Conservation (phyloP, 179 eudicot genomes). For the Beta corolliflora region DNA sequence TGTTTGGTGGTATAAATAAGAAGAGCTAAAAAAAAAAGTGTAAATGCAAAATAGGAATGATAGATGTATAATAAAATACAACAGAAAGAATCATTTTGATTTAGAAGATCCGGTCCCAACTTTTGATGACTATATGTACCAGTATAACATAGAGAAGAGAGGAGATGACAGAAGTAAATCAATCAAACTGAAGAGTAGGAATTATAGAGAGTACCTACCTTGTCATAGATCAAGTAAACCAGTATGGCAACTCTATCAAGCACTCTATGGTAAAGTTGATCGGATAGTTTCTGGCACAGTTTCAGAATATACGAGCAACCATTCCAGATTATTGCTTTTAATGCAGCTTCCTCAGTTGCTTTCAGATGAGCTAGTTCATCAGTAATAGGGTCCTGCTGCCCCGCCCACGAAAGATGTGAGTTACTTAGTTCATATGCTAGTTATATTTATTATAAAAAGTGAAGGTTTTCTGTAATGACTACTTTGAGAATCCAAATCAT, state of each 20-base stretch:
- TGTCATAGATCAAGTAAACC: neutral
- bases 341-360: neutral
- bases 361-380: neutral
- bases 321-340: neutral
- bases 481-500: neutral
- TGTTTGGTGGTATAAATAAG: no score
- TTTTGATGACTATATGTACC: no score
- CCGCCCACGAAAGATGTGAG: neutral
- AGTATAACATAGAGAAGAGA: no score
- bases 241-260: neutral
- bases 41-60: no score
- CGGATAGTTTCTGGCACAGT: conserved; percentile 2
- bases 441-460: neutral
- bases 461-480: neutral
- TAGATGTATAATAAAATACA: no score
- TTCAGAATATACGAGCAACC: neutral
- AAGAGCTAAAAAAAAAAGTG: no score
- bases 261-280: neutral
- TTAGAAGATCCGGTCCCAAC: no score
- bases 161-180: no score
- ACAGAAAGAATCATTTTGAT: no score
- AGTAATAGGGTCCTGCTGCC: neutral
- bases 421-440: neutral
- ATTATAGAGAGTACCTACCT: neutral
- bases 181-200: no score